These are phyloP conservation scores for Russula griseocarnosa DNA, from an alignment of 768 basidiomycete species.

Conservation along the genomic window DNA sequence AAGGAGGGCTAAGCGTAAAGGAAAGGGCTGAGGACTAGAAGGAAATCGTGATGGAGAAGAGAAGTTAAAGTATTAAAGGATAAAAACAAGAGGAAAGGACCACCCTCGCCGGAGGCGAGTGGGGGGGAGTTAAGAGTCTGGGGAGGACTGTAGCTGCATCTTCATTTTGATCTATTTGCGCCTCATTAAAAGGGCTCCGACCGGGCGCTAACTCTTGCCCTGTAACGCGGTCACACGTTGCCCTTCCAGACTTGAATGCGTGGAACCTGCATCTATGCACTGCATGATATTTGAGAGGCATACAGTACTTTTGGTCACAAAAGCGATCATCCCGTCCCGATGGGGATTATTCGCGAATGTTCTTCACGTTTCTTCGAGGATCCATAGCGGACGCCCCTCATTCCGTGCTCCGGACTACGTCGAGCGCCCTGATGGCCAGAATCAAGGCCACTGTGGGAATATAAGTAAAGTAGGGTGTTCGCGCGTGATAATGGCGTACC, in stretches of 20 bases:
- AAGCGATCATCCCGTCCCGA: background rate
- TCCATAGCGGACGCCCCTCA: background rate
- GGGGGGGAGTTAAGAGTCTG: conserved; percentile 15
- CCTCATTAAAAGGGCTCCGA: conserved; percentile 7
- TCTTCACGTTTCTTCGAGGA: conserved; percentile 10
- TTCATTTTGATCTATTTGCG: conserved; percentile 8
- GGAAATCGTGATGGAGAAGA: conserved; percentile 23
- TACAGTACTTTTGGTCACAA: conserved; percentile 12
- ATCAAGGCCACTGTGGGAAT: conserved; percentile 16
- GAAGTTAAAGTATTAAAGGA: conserved; percentile 23
- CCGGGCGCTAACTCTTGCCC: conserved; percentile 15
- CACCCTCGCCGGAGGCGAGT: conserved; percentile 25
- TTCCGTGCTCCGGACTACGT: background rate
- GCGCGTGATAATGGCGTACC: conserved; percentile 7
- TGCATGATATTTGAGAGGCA: conserved; percentile 3
- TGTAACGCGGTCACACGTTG: conserved; percentile 22
- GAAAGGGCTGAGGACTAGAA: conserved; percentile 24
- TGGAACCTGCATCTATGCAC: conserved; percentile 9
- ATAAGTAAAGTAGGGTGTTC: conserved; percentile 12
- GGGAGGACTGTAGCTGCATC: conserved; percentile 8
- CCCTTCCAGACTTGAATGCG: conserved; percentile 2
- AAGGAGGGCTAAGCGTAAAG: conserved; percentile 25
- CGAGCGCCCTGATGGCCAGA: conserved; percentile 6
- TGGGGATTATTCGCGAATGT: conserved; percentile 11
- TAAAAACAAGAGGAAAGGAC: conserved; percentile 20